Base-by-base conservation (phyloP, 352 stramenopile genomes). In the Phytophthora palmivora region DNA sequence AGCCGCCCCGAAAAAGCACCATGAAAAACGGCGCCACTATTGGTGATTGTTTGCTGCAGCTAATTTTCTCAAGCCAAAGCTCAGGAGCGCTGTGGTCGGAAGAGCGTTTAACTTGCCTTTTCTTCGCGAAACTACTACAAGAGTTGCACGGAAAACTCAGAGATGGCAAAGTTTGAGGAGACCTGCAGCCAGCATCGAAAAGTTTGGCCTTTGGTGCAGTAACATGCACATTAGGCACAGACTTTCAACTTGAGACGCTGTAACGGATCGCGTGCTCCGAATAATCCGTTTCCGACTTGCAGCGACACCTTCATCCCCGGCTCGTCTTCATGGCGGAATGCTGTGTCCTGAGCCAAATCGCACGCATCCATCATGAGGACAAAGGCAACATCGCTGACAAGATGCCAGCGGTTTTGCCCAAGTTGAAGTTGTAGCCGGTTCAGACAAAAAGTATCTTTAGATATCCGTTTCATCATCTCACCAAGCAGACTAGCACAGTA, bases 361-460 rank as follows among this genome's bases (percentile, higher is more conserved):
- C 18, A 36, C 50, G 50, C 30, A 54, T 22, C 24, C 37, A 49
- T 57, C 15, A 18, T 1, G 26, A 32, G 15, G 22, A 34, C 22
- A 33, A 37, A 47, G 55, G 10, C 4, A 37, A 43, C 18, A 33
- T 37, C 30, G 15, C 28, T 38, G 30, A 12, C 46, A 24, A 50
- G 21, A 14, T 42, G 45, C 4, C 21, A 39, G 39, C 34, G 30
- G 43, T 67, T 56, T 46, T 51, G 46, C 4, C 18, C 55, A 68
- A 38, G 48, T 74, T 74, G 60, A 74, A 74, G 66, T 70, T 74
- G 54, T 34, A 55, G 47, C 42, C 45, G 41, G 62, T 70, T 56
- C 61, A 70, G 33, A 53, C 32, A 28, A 47, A 56, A 52, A 43
- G 30, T 66, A 67, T 63, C 51, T 63, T 57, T 45, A 36, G 24